phyloP scores from a whole-genome alignment of 352 stramenopile species.

The Phytophthora palmivora region DNA sequence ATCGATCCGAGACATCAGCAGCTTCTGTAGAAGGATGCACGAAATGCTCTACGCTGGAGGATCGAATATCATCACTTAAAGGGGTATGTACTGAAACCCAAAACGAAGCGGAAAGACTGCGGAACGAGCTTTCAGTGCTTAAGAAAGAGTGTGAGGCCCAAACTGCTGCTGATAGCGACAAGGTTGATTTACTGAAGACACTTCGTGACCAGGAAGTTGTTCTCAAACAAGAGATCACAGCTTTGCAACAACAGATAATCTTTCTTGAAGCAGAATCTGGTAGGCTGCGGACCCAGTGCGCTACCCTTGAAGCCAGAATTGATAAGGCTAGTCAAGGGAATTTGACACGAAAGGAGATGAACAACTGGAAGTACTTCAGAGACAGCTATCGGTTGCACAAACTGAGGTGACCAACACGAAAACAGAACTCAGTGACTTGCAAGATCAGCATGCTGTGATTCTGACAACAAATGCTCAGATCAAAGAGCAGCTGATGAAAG shows the following conservation, averaged over 20 bases:
- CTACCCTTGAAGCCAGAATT: slow-evolving; percentile 20
- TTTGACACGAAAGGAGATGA: neutral
- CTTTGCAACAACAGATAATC: slow-evolving; percentile 13
- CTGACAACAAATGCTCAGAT: slow-evolving; percentile 55
- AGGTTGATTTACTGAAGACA: slow-evolving; percentile 10
- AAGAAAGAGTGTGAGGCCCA: slow-evolving; percentile 7
- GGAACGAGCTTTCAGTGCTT: slow-evolving; percentile 18
- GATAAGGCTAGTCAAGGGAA: neutral
- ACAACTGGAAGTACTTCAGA: slow-evolving; percentile 23
- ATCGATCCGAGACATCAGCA: neutral
- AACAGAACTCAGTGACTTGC: slow-evolving; percentile 41
- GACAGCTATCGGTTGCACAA: slow-evolving; percentile 12
- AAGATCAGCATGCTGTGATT: slow-evolving; percentile 47
- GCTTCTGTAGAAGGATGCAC: slow-evolving; percentile 12
- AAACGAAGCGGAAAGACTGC: slow-evolving; percentile 16
- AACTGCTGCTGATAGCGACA: slow-evolving; percentile 11
- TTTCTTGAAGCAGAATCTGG: slow-evolving; percentile 19
- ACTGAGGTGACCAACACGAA: slow-evolving; percentile 30
- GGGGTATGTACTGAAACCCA: slow-evolving; percentile 13
- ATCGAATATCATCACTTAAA: slow-evolving; percentile 22
- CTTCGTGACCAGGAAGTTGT: slow-evolving; percentile 24
- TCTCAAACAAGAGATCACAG: slow-evolving; percentile 28
- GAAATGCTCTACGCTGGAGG: slow-evolving; percentile 16
- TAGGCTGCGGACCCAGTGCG: too few relatives aligned
- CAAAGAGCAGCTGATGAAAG: slow-evolving; percentile 64